phyloP scores from a whole-genome alignment of 768 basidiomycete genomes.

The Rubroboletus satanas region DNA sequence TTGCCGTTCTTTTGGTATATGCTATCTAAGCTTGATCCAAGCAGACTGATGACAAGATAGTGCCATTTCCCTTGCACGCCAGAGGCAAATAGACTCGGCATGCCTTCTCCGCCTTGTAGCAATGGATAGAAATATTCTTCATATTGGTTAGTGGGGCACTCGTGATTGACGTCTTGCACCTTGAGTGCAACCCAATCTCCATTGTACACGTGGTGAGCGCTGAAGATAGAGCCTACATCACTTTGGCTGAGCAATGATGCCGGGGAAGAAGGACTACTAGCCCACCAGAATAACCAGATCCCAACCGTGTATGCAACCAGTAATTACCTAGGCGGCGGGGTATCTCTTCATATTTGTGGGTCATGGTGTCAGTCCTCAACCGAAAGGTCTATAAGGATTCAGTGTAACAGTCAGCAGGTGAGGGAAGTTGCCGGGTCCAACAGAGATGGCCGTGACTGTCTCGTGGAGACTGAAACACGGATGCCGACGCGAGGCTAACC shows the following conservation, averaged over 20 bases:
- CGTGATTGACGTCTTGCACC: conserved; percentile 63
- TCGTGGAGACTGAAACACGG: neutral
- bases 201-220: conserved; percentile 54
- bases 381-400: neutral
- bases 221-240: conserved; percentile 65
- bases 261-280: neutral
- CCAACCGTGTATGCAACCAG: conserved; percentile 54
- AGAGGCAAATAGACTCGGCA: conserved; percentile 67
- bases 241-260: neutral
- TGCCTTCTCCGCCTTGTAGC: conserved; percentile 67
- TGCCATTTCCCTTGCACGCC: conserved; percentile 59
- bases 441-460: neutral
- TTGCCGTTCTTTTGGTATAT: conserved; percentile 55
- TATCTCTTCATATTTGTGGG: conserved; percentile 9
- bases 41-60: conserved; percentile 72
- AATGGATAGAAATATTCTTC: conserved; percentile 67
- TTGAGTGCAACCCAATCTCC: conserved; percentile 68
- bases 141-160: conserved; percentile 73
- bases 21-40: conserved; percentile 66
- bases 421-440: neutral
- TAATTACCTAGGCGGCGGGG: conserved; percentile 54
- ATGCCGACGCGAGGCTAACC: conserved; percentile 6
- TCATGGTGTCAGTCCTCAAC: conserved; percentile 10
- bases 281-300: conserved; percentile 72
- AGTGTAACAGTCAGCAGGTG: neutral